These are phyloP conservation scores for Penicillium olsonii DNA, from an alignment of 2,329 filamentous ascomycete species.

Conservation along the genomic window DNA sequence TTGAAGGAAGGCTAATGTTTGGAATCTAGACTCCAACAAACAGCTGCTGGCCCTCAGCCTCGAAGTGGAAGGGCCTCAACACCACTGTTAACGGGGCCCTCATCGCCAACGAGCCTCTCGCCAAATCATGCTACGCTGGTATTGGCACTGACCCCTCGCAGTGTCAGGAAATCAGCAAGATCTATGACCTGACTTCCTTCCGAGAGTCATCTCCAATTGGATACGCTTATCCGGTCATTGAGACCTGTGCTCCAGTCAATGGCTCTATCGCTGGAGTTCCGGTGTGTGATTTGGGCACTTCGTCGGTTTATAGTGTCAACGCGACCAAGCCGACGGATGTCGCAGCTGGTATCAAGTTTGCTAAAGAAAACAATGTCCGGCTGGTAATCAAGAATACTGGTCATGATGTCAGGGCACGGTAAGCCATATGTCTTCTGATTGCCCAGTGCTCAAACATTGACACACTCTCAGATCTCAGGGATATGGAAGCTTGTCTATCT, in stretches of 20 bases:
- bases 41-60: constrained; percentile 30
- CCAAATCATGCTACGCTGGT: constrained; percentile 23
- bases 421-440: constrained; percentile 1
- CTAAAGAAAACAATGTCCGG: constrained; percentile 3
- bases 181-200: background rate
- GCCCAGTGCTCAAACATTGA: background rate
- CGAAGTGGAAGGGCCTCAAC: constrained; percentile 38
- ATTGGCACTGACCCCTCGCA: background rate
- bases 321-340: constrained; percentile 8
- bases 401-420: constrained; percentile 10
- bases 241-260: constrained; percentile 45
- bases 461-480: constrained; percentile 32
- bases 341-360: background rate
- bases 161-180: background rate
- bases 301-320: constrained; percentile 36
- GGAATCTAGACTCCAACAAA: background rate
- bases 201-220: constrained; percentile 24
- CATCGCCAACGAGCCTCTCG: constrained; percentile 26
- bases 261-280: constrained; percentile 23
- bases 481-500: constrained; percentile 33
- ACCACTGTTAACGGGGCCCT: constrained; percentile 32
- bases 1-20: no score
- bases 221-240: constrained; percentile 33
- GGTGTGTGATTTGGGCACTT: constrained; percentile 28
- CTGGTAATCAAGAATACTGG: constrained; percentile 9